Percentiles rank a stretch among this genome's conserved stretches.
Evolutionary conservation across 306 rosid genomes (phyloP).

Genomic region (Quercus berberidifolia): DNA sequence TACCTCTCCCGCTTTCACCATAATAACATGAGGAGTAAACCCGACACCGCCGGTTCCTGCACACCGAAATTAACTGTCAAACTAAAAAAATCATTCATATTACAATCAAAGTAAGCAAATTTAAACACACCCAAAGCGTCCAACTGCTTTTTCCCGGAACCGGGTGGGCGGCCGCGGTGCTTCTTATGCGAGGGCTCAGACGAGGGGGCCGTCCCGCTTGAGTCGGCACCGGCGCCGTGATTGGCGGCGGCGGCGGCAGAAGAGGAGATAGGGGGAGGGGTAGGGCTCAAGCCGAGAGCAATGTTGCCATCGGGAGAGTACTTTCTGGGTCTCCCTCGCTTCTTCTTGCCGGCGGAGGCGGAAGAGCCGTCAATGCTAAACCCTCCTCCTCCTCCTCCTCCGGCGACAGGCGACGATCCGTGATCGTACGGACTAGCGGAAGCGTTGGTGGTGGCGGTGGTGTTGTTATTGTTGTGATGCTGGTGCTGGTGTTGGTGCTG

Average conservation of each 20-base stretch:
- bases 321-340: slow-evolving; percentile 91
- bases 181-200: slow-evolving; percentile 56
- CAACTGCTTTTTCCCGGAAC: slow-evolving; percentile 69
- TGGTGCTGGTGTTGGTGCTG: no score
- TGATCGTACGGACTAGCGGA: slow-evolving; percentile 38
- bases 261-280: slow-evolving; percentile 39
- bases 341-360: slow-evolving; percentile 43
- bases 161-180: slow-evolving; percentile 77
- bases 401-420: slow-evolving; percentile 33
- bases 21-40: slow-evolving; percentile 68
- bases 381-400: slow-evolving; percentile 2
- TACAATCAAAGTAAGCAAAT: not conserved
- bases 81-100: no score
- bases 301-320: slow-evolving; percentile 70
- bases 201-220: slow-evolving; percentile 42
- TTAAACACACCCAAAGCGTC: slow-evolving; percentile 50
- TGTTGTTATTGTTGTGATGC: not conserved
- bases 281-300: slow-evolving; percentile 56
- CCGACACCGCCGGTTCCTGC: slow-evolving; percentile 61
- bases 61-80: not conserved
- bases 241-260: slow-evolving; percentile 21
- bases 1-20: slow-evolving; percentile 78
- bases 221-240: slow-evolving; percentile 34
- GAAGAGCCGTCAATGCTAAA: slow-evolving; percentile 36
- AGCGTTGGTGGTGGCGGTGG: not conserved